These are phyloP conservation scores for Hypoxylon cercidicola DNA, from an alignment of 495 filamentous ascomycete genomes.

Conservation along the genomic window DNA sequence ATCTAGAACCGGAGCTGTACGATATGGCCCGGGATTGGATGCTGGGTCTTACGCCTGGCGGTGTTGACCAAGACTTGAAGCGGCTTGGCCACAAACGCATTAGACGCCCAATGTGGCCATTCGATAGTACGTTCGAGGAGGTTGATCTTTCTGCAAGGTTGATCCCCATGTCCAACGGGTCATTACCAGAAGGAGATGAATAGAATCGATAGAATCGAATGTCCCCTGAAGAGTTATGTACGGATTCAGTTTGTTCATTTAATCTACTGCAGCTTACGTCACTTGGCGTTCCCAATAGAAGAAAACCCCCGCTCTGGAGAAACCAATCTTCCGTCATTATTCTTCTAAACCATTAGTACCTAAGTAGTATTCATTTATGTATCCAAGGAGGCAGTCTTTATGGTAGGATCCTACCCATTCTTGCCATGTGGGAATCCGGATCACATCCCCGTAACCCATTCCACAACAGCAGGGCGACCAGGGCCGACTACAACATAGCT, in stretches of 20 bases:
- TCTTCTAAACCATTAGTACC: too few species aligned
- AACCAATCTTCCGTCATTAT: too few species aligned
- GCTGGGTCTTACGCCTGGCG: conserved; percentile 64
- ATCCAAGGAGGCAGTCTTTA: too few species aligned
- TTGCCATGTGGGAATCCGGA: conserved; percentile 7
- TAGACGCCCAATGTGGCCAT: conserved; percentile 66
- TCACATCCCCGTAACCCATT: neutral
- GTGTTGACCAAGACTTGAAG: conserved; percentile 64
- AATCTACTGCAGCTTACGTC: too few species aligned
- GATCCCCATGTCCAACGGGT: conserved; percentile 57
- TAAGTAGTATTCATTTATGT: too few species aligned
- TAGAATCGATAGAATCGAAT: neutral
- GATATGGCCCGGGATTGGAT: conserved; percentile 67
- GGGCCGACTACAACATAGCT: too few species aligned
- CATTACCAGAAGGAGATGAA: conserved; percentile 22
- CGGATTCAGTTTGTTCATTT: too few species aligned
- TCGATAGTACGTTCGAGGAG: conserved; percentile 54
- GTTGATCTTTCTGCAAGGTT: conserved; percentile 55
- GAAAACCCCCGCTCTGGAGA: too few species aligned
- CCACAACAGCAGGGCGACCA: neutral
- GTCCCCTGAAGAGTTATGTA: neutral
- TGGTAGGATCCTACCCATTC: neutral
- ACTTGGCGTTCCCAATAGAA: too few species aligned
- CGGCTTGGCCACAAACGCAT: conserved; percentile 62
- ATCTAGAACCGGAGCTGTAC: conserved; percentile 67